Conservation (phyloP, 768 basidiomycete species). For the Panaeolus cyanescens region DNA sequence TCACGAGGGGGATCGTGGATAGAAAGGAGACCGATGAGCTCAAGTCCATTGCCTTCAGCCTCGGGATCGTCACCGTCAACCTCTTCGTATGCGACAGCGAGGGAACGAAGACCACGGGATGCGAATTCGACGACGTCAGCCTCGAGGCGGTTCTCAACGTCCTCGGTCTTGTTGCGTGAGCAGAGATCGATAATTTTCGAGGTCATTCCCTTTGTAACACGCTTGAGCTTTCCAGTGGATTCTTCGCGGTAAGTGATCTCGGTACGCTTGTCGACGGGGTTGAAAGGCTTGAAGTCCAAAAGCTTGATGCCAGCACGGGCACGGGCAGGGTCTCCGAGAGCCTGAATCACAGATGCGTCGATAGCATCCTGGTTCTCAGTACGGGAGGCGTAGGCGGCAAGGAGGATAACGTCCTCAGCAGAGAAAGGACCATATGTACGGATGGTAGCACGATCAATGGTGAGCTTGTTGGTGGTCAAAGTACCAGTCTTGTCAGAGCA, state of each 20-base stretch:
- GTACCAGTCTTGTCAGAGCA: constrained; percentile 99
- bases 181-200: constrained; percentile 98
- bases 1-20: constrained; percentile 98
- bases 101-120: constrained; percentile 93
- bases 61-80: constrained; percentile 81
- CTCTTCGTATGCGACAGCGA: constrained; percentile 96
- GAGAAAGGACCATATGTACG: constrained; percentile 88
- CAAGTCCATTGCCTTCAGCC: constrained; percentile 93
- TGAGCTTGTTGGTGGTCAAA: constrained; percentile 98
- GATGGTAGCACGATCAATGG: constrained; percentile 91
- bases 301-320: constrained; percentile 94
- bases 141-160: constrained; percentile 88
- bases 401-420: constrained; percentile 87
- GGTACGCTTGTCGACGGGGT: constrained; percentile 98
- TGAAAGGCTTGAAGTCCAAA: constrained; percentile 99
- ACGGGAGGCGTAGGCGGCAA: constrained; percentile 95
- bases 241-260: constrained; percentile 98
- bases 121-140: constrained; percentile 96
- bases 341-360: constrained; percentile 82
- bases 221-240: constrained; percentile 90
- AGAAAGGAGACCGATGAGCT: constrained; percentile 94
- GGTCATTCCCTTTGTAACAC: constrained; percentile 99
- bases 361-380: constrained; percentile 99
- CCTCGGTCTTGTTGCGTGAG: constrained; percentile 94
- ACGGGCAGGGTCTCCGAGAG: constrained; percentile 65